Evolutionary conservation across 164 flowering plant species (phyloP).

Genomic region (Stephania cephalantha): DNA sequence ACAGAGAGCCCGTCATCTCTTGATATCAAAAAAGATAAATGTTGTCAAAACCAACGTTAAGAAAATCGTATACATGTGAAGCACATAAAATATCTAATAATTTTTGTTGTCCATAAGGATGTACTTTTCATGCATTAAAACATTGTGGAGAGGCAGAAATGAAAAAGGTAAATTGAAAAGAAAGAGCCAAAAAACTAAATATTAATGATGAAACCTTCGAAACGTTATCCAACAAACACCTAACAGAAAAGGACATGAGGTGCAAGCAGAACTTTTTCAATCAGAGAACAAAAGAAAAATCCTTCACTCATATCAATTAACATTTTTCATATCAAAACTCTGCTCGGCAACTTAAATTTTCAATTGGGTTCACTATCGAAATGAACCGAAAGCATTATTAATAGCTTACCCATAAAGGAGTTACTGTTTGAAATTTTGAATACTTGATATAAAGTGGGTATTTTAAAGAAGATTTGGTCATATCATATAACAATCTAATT

Average conservation of each 20-base stretch:
- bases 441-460: too few relatives aligned
- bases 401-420: too few relatives aligned
- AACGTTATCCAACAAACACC: neutral
- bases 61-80: neutral
- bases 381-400: too few relatives aligned
- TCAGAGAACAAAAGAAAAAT: too few relatives aligned
- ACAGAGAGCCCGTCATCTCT: conserved; percentile 36
- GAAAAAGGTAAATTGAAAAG: neutral
- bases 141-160: neutral
- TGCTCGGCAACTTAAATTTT: too few relatives aligned
- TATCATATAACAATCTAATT: too few relatives aligned
- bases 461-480: too few relatives aligned
- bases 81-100: neutral
- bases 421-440: too few relatives aligned
- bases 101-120: neutral
- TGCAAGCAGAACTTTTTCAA: neutral
- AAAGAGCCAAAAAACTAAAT: neutral
- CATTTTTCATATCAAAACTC: too few relatives aligned
- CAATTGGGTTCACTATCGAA: too few relatives aligned
- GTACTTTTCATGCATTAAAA: neutral
- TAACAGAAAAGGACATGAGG: neutral
- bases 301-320: too few relatives aligned
- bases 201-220: neutral
- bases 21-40: neutral
- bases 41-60: neutral